Evolutionary conservation across 768 basidiomycete species (phyloP).

Genomic region (Rhodotorula graminis): DNA sequence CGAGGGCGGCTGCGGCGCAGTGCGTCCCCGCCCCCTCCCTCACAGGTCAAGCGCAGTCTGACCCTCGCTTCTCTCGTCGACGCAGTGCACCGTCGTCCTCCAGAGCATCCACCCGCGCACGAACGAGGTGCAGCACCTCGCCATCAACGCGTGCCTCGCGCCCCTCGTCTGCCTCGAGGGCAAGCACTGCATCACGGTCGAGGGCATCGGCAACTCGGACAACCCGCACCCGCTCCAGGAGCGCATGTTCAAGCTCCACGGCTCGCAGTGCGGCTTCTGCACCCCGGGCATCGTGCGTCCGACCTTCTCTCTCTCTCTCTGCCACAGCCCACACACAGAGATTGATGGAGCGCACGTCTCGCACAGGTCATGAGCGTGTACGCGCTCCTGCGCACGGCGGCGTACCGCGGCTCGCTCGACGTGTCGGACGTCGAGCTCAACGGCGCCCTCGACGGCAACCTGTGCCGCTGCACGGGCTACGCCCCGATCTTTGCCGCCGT

Average conservation of each 20-base stretch:
- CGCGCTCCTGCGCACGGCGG: conserved; percentile 28
- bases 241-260: conserved; percentile 30
- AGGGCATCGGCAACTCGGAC: conserved; percentile 38
- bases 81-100: conserved; percentile 9
- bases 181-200: conserved; percentile 42
- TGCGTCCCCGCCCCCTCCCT: background rate
- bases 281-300: conserved; percentile 35
- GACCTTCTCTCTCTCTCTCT: no score
- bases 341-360: no score
- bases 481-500: conserved; percentile 40
- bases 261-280: conserved; percentile 37
- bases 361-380: conserved; percentile 39
- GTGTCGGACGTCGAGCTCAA: conserved; percentile 36
- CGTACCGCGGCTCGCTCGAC: conserved; percentile 12
- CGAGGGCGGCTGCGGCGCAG: conserved; percentile 42
- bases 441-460: conserved; percentile 42
- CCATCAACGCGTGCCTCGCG: conserved; percentile 42
- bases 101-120: conserved; percentile 20
- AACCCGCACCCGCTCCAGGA: conserved; percentile 43
- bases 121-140: conserved; percentile 20
- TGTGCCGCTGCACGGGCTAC: conserved; percentile 43
- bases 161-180: conserved; percentile 41
- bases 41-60: background rate
- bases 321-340: no score
- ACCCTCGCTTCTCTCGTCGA: background rate